Conservation (phyloP, 1,284 basidiomycete species). For the Rhodotorula sp. region DNA sequence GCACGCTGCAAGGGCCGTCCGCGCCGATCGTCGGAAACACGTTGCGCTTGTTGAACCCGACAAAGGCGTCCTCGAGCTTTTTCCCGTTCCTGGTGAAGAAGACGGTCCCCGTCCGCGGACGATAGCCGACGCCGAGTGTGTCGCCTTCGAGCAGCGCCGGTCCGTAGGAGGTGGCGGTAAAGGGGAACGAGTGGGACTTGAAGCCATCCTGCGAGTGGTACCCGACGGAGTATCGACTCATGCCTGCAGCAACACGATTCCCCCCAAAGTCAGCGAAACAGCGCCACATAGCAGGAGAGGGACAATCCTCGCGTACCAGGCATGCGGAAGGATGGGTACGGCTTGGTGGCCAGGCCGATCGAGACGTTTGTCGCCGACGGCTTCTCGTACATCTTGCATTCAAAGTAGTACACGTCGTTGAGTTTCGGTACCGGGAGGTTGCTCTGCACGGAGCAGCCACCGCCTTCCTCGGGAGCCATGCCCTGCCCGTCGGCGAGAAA, state of each 20-base stretch:
- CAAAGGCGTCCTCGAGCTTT: conserved; percentile 89
- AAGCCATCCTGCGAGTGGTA: conserved; percentile 92
- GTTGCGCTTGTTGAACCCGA: conserved; percentile 82
- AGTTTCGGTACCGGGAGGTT: conserved; percentile 91
- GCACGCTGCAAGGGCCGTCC: conserved; percentile 88
- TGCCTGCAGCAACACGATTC: conserved; percentile 54
- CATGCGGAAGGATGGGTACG: conserved; percentile 86
- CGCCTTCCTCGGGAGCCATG: conserved; percentile 60
- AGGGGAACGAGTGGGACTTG: conserved; percentile 96
- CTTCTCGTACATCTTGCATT: conserved; percentile 95
- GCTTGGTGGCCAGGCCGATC: conserved; percentile 89
- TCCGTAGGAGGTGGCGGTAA: conserved; percentile 82
- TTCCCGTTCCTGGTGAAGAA: conserved; percentile 96
- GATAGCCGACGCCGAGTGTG: conserved; percentile 87
- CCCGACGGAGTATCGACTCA: conserved; percentile 86
- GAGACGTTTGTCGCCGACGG: conserved; percentile 77
- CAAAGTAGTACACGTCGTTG: conserved; percentile 98
- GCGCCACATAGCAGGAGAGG: too few species aligned
- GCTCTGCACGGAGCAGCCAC: conserved; percentile 77
- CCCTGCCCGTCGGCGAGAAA: conserved; percentile 64
- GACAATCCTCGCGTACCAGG: conserved; percentile 53
- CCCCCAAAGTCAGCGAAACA: too few species aligned
- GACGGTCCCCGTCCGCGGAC: conserved; percentile 89
- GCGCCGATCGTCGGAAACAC: conserved; percentile 93
- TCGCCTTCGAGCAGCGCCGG: conserved; percentile 87